Conservation (phyloP, 2,329 filamentous ascomycete species). For the Sporothrix globosa region DNA sequence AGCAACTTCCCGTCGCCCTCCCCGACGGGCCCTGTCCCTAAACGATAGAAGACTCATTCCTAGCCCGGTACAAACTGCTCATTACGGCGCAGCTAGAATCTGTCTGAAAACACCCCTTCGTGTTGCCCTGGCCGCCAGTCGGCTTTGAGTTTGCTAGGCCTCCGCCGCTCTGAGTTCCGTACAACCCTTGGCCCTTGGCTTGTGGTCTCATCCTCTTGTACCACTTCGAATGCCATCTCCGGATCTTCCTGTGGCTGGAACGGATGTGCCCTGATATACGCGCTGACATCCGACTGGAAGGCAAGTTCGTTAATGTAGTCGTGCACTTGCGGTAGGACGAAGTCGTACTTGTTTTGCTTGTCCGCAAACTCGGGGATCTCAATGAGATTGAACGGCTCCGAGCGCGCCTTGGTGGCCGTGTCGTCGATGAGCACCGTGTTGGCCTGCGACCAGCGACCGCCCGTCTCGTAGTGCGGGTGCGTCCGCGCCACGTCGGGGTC, state of each 20-base stretch:
- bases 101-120: no score
- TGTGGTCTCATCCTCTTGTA: constrained; percentile 21
- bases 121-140: no score
- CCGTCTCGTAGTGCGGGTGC: constrained; percentile 47
- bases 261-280: constrained; percentile 57
- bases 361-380: constrained; percentile 76
- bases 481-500: constrained; percentile 49
- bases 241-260: constrained; percentile 44
- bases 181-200: not conserved
- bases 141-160: no score
- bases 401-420: constrained; percentile 74
- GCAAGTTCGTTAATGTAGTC: constrained; percentile 63
- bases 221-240: not conserved
- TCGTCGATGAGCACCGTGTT: constrained; percentile 94
- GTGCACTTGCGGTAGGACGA: constrained; percentile 61
- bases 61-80: no score
- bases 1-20: no score
- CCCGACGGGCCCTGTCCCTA: no score
- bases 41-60: no score
- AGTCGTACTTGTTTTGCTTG: constrained; percentile 45
- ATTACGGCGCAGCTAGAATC: no score
- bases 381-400: constrained; percentile 82
- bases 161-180: not conserved
- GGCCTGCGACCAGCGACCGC: constrained; percentile 68
- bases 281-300: constrained; percentile 63